Conservation (phyloP, 768 basidiomycete genomes). For the Hysterangium stoloniferum region DNA sequence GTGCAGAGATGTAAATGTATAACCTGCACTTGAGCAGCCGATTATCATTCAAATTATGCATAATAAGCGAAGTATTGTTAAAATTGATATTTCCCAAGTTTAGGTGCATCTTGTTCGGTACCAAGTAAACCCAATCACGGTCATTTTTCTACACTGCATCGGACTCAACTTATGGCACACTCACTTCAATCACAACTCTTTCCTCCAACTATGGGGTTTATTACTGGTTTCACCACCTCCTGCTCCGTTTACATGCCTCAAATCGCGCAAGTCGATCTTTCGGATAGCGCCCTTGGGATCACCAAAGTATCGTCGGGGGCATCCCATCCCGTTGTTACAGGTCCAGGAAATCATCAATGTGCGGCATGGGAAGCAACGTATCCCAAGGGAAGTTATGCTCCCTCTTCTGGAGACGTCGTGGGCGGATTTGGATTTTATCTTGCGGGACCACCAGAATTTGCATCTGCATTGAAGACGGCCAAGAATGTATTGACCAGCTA, state of each 20-base stretch:
- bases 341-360: conserved; percentile 16
- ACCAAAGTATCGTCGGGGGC: conserved; percentile 38
- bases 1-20: too few species aligned
- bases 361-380: conserved; percentile 57
- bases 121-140: too few species aligned
- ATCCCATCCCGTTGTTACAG: conserved; percentile 23
- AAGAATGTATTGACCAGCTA: conserved; percentile 57
- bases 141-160: too few species aligned
- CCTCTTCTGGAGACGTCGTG: conserved; percentile 35
- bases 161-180: too few species aligned
- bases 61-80: too few species aligned
- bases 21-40: too few species aligned
- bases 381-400: conserved; percentile 54
- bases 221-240: conserved; percentile 9
- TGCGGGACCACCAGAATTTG: conserved; percentile 41
- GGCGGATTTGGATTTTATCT: conserved; percentile 72
- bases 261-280: conserved; percentile 18
- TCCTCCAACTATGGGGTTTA: neutral
- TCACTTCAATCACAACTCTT: conserved; percentile 8
- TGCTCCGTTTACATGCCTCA: conserved; percentile 6
- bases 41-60: too few species aligned
- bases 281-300: conserved; percentile 39
- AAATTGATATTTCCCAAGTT: too few species aligned
- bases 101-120: too few species aligned
- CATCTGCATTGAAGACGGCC: conserved; percentile 28